A percentile compares a stretch with the other conserved stretches of the same genome.
These are phyloP conservation scores for Pythium brachiatum DNA, from an alignment of 352 stramenopile species.

Conservation along the genomic window DNA sequence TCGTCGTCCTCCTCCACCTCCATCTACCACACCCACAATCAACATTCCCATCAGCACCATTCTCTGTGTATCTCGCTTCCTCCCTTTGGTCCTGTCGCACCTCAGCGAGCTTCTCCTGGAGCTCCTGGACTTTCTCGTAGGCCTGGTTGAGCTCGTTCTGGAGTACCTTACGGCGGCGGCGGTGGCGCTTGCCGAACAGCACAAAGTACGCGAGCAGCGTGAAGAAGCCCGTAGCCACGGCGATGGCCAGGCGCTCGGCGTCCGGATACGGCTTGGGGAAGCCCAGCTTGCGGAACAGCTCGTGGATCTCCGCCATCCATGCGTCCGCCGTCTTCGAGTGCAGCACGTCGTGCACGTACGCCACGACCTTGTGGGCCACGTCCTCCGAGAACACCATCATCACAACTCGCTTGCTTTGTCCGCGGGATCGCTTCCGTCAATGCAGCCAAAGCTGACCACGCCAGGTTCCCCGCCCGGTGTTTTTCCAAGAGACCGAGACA, in stretches of 20 bases:
- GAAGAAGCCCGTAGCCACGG: slow-evolving; percentile 72
- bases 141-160: slow-evolving; percentile 76
- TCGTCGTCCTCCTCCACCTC: slow-evolving; percentile 70
- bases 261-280: slow-evolving; percentile 85
- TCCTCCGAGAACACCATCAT: slow-evolving; percentile 43
- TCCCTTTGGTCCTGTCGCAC: slow-evolving; percentile 16
- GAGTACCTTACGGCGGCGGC: slow-evolving; percentile 56
- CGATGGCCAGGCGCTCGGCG: slow-evolving; percentile 80
- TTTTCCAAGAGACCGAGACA: neutral
- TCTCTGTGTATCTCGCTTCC: neutral
- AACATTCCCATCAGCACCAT: neutral
- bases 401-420: neutral
- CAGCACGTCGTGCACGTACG: slow-evolving; percentile 75
- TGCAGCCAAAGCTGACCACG: neutral
- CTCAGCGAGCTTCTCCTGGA: slow-evolving; percentile 81
- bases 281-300: slow-evolving; percentile 58
- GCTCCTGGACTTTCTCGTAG: slow-evolving; percentile 77
- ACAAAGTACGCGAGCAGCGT: slow-evolving; percentile 87
- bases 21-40: slow-evolving; percentile 38
- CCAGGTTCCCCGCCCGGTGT: neutral
- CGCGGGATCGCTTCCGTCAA: neutral
- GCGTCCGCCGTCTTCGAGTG: slow-evolving; percentile 71
- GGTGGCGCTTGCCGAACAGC: slow-evolving; percentile 86
- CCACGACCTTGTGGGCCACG: slow-evolving; percentile 53
- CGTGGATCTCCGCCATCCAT: slow-evolving; percentile 69